Evolutionary conservation across 768 basidiomycete species (phyloP).

Genomic region (Termitomyces sp.): DNA sequence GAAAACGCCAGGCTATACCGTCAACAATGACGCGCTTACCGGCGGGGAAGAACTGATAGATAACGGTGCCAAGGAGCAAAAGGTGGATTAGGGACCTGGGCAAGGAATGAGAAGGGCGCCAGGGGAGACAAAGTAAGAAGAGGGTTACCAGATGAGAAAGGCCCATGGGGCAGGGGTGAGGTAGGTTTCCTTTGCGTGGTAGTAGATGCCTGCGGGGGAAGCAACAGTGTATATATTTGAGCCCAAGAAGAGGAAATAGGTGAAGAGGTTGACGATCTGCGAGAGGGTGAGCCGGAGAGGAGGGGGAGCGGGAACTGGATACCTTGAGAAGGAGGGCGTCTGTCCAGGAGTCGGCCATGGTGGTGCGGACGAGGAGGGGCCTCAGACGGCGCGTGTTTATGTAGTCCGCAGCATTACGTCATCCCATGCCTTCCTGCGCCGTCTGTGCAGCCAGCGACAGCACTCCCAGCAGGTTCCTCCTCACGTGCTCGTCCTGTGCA

Average conservation of each 20-base stretch:
- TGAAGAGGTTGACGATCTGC: conserved; percentile 73
- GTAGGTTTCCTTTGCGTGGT: conserved; percentile 78
- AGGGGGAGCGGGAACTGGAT: neutral
- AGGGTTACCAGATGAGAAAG: conserved; percentile 77
- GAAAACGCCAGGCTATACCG: conserved; percentile 88
- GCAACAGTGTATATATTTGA: conserved; percentile 87
- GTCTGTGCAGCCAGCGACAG: conserved; percentile 20
- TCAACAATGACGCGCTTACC: conserved; percentile 82
- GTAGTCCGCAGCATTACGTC: conserved; percentile 8
- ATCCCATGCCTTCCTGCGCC: conserved; percentile 2
- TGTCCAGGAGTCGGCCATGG: conserved; percentile 65
- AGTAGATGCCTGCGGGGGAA: conserved; percentile 67
- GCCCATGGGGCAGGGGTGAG: conserved; percentile 93
- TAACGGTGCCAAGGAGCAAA: conserved; percentile 83
- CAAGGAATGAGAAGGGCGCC: conserved; percentile 8
- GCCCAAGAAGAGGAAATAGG: conserved; percentile 84
- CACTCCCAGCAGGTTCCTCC: conserved; percentile 24
- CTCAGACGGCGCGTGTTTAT: neutral
- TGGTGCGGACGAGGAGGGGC: conserved; percentile 16
- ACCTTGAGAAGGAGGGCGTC: conserved; percentile 82
- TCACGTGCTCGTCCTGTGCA: conserved; percentile 26
- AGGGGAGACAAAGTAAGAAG: conserved; percentile 3
- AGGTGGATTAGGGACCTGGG: conserved; percentile 82
- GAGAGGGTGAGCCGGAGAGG: neutral
- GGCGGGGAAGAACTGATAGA: conserved; percentile 80